Percentiles rank a stretch among this genome's conserved stretches.
phyloP scores from a whole-genome alignment of 495 filamentous ascomycete genomes.

The Cercophora newfieldiana region DNA sequence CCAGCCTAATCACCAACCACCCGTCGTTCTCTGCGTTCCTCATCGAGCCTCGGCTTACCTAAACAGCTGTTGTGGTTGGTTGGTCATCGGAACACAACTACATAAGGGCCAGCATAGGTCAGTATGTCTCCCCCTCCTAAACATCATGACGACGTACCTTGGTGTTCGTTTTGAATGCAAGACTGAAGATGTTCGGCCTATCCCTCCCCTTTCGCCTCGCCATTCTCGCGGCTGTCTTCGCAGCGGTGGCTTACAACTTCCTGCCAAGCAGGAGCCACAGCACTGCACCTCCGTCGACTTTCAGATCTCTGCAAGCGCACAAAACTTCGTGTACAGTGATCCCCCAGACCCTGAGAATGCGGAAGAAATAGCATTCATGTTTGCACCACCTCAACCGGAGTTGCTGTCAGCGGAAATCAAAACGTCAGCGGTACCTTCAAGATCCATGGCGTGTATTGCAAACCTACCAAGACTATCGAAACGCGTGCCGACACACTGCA shows the following conservation, averaged over 20 bases:
- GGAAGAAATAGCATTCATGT: neutral
- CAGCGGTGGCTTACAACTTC: neutral
- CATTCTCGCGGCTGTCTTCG: neutral
- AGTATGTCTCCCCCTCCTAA: no score
- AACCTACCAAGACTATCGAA: neutral
- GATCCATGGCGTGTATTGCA: slow-evolving; percentile 10
- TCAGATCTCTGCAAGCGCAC: slow-evolving; percentile 1
- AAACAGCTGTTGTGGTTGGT: no score
- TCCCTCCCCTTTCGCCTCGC: neutral
- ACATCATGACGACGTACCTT: no score
- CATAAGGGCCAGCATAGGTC: no score
- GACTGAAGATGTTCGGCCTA: neutral
- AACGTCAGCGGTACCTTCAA: neutral
- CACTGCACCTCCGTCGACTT: slow-evolving; percentile 6
- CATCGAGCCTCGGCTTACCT: no score
- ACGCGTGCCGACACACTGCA: slow-evolving; percentile 20
- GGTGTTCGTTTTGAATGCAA: neutral
- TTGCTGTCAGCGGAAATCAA: neutral
- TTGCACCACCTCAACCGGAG: neutral
- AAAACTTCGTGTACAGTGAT: neutral
- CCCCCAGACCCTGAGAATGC: slow-evolving; percentile 2
- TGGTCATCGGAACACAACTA: no score
- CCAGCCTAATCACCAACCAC: no score
- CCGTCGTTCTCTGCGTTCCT: no score
- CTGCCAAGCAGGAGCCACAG: neutral